Base-by-base conservation (phyloP, 2,329 filamentous ascomycete species). In the Aureobasidium sp. region DNA sequence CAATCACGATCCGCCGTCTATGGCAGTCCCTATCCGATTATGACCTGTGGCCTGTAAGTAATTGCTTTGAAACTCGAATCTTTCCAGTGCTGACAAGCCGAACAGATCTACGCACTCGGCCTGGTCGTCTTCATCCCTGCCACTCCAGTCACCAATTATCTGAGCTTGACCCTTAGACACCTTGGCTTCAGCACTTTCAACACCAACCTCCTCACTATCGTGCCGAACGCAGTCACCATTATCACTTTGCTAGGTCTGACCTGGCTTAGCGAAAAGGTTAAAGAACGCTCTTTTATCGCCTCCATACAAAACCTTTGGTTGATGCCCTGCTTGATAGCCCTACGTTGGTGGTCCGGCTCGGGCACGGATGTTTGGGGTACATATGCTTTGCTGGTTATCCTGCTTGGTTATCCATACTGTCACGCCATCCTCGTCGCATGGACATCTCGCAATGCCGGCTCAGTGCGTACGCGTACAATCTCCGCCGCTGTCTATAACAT, bases 191-290 rank as follows among this genome's bases (percentile, higher is more conserved):
- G 77, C 63, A 84, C 81, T 21, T 86, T 89, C 70, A 73, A 83
- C 27, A 79, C 84, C 1, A 89, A 87, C 67, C 69, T 89, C 37
- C 77, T 89, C 8, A 79, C 81, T 2, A 87, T 88, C n/a, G 73
- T 81, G 64, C 71, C 67, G 4, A 71, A 74, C 36, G 69, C 72
- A 13, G 65, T 73, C 52, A 70, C 69, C 59, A 70, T 78, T 30
- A 63, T 75, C 6, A 75, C 78, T 5, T 72, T 82, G 2, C 67
- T 81, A 13, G 66, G 72, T 41, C 69, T 78, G 15, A 79, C 79
- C 0, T 76, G 75, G 68, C 63, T 79, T 5, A 79, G 78, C 2
- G 78, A 81, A 41, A 72, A 72, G 32, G 68, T 79, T 62, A 77
- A 79, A 75, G 67, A 77, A 62, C 74, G 79, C 2, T 71, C 79